phyloP scores from a whole-genome alignment of 2,329 filamentous ascomycete genomes.

The Stenocarpella maydis region DNA sequence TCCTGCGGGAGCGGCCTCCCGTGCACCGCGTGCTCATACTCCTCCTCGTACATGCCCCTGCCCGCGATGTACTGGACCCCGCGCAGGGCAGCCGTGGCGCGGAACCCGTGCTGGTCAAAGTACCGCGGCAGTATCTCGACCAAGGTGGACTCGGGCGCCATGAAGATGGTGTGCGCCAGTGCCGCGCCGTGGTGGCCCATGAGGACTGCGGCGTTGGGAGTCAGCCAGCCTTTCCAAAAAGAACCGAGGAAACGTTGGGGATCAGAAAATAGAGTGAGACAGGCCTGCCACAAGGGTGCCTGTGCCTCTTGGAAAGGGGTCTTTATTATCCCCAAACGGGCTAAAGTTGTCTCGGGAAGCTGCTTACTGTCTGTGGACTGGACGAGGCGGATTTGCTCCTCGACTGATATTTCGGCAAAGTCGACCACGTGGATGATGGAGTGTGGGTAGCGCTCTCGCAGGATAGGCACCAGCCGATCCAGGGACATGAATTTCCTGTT shows the following conservation, averaged over 20 bases:
- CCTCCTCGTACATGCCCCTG: background rate
- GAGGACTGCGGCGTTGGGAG: no score
- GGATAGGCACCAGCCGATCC: background rate
- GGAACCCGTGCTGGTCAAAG: constrained; percentile 16
- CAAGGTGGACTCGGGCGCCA: background rate
- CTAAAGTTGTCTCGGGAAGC: no score
- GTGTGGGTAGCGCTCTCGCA: background rate
- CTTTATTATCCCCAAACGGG: no score
- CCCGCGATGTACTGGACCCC: background rate
- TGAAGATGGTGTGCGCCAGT: constrained; percentile 10
- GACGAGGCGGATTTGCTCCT: constrained; percentile 2
- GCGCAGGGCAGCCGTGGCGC: constrained; percentile 7
- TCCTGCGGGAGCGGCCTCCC: background rate
- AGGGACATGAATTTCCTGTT: constrained; percentile 12
- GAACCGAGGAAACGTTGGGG: no score
- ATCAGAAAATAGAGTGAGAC: no score
- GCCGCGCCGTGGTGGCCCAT: constrained; percentile 9
- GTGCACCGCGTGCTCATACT: constrained; percentile 10
- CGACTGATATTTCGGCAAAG: constrained; percentile 11
- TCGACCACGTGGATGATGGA: constrained; percentile 5
- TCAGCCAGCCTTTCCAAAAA: no score
- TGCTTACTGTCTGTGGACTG: constrained; percentile 13
- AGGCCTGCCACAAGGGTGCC: no score
- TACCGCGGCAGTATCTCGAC: constrained; percentile 18
- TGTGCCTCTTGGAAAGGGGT: no score